A percentile compares a stretch with the other conserved stretches of the same genome.
Conservation (phyloP, 1,284 basidiomycete genomes). For the Heliocybe sulcata region DNA sequence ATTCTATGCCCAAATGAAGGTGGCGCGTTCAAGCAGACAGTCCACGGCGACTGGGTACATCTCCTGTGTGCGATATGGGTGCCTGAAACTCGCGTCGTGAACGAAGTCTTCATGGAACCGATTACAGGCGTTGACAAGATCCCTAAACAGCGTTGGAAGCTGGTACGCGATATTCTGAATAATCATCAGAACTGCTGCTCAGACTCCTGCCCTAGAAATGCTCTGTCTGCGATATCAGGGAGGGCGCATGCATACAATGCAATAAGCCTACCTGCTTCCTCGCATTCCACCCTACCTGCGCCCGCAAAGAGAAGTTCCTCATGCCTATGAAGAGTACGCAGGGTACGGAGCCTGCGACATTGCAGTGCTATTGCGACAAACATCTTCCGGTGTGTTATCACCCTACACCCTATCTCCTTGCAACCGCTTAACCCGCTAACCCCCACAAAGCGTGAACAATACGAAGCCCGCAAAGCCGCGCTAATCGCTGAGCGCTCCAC, state of each 20-base stretch:
- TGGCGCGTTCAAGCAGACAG: constrained; percentile 98
- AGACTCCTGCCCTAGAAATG: constrained; percentile 54
- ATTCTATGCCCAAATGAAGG: constrained; percentile 94
- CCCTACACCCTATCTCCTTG: background rate
- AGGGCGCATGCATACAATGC: constrained; percentile 97
- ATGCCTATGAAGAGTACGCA: constrained; percentile 84
- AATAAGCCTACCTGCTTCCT: constrained; percentile 87
- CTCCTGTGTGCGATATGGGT: constrained; percentile 97
- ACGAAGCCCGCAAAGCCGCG: constrained; percentile 50
- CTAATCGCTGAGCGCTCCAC: constrained; percentile 35
- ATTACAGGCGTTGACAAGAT: constrained; percentile 88
- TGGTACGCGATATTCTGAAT: constrained; percentile 47
- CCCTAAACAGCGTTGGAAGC: constrained; percentile 89
- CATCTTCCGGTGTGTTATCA: constrained; percentile 79
- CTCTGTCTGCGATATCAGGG: constrained; percentile 73
- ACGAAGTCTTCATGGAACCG: constrained; percentile 98
- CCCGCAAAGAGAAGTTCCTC: constrained; percentile 76
- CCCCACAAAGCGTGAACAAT: constrained; percentile 53
- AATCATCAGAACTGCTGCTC: background rate
- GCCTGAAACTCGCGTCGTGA: constrained; percentile 90
- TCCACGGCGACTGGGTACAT: constrained; percentile 92
- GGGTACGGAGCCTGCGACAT: constrained; percentile 58
- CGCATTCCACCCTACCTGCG: constrained; percentile 96
- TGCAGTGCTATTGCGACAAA: constrained; percentile 82
- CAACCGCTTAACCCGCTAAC: constrained; percentile 1